Evolutionary conservation across 2,329 filamentous ascomycete species (phyloP), one percentile per base, ranked within the genome.

Genomic region (Mollisia scopiformis): DNA sequence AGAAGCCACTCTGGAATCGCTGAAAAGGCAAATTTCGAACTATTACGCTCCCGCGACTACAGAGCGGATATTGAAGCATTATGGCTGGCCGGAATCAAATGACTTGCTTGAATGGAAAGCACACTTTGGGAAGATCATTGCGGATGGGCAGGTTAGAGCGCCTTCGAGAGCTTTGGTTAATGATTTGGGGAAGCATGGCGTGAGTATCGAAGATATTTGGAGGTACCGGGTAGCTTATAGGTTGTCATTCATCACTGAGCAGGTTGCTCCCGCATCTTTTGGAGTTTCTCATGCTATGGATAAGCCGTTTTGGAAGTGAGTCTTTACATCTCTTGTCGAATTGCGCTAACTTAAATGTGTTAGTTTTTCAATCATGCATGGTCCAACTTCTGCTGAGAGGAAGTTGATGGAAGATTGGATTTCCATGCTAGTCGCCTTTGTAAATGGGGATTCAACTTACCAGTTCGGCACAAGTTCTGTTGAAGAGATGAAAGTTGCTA

Each of bases 221-320:
- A 70, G 77, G 16, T 80, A 79, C 65, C 68, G 72, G n/a, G 75
- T 80, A 37, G 73, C 76, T 1, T 78, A 78, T 49, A 69, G 76
- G 2, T 61, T 79, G 31, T 78, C 75, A 0, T 79, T 79, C 54
- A 80, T 79, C 47, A 71, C 72, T 11, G 74, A 78, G 4, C 72
- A 73, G 7, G 62, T 78, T 3, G 76, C 76, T 1, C 77, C 77
- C 0, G 64, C 59, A 11, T 71, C 69, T 0, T 75, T 71, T 61
- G 74, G 75, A 0, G 73, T 76, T 0, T 68, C 71, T 0, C 77
- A 79, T 62, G 75, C 75, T 4, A 79, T 78, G 77, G 77, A 79
- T 37, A 74, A 73, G 49, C 75, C 77, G 0, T 72, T 79, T 28
- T 79, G 77, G 77, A 79, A 78, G 76, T 79, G 57, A 69, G 74